These are phyloP conservation scores for Podila clonocystis DNA, from an alignment of 192 early-diverging fungal genomes.

Conservation along the genomic window DNA sequence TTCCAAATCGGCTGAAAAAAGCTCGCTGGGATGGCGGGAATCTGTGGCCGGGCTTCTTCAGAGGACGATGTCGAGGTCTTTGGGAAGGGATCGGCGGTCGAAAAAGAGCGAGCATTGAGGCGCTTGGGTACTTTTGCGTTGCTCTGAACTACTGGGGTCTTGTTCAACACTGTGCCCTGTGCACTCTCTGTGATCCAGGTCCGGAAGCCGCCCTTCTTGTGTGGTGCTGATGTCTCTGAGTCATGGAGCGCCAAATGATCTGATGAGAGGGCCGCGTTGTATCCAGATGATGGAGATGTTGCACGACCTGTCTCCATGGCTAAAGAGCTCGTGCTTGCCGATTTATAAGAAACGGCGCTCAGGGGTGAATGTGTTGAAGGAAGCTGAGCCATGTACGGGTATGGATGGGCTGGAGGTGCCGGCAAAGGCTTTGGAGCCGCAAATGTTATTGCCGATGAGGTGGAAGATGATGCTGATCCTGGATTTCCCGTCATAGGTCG, in stretches of 20 bases:
- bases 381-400: slow-evolving; percentile 22
- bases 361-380: slow-evolving; percentile 18
- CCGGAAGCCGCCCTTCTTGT: slow-evolving; percentile 34
- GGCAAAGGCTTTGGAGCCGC: slow-evolving; percentile 45
- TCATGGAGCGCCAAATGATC: slow-evolving; percentile 12
- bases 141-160: slow-evolving; percentile 30
- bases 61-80: slow-evolving; percentile 5
- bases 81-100: slow-evolving; percentile 22
- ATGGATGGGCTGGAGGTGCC: slow-evolving; percentile 43
- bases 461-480: slow-evolving; percentile 38
- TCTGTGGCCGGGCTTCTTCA: slow-evolving; percentile 41
- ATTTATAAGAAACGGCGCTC: slow-evolving; percentile 31
- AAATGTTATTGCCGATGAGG: slow-evolving; percentile 36
- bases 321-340: slow-evolving; percentile 45
- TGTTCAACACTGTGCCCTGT: slow-evolving; percentile 40
- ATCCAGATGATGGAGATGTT: not conserved
- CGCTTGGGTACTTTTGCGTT: slow-evolving; percentile 46
- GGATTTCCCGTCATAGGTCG: slow-evolving; percentile 16
- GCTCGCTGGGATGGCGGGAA: slow-evolving; percentile 46
- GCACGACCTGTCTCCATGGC: slow-evolving; percentile 40
- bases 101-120: slow-evolving; percentile 19
- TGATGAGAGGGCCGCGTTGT: slow-evolving; percentile 15
- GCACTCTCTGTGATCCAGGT: slow-evolving; percentile 49
- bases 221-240: not conserved
- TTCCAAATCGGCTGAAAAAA: slow-evolving; percentile 52